phyloP scores from a whole-genome alignment of 805 yeast genomes.

The Debaryomyces maramus region DNA sequence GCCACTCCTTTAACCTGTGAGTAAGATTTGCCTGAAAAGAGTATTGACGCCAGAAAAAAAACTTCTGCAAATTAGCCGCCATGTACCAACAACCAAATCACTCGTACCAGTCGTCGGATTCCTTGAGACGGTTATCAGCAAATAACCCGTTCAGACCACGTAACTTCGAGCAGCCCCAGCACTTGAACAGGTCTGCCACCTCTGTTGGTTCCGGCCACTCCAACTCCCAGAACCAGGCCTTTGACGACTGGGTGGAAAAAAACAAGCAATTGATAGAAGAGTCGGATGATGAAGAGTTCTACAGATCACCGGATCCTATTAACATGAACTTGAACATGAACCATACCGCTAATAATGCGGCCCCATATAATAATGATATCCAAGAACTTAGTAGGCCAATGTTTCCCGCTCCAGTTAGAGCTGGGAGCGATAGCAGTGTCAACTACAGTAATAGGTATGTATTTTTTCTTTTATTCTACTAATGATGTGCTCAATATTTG shows the following conservation, averaged over 20 bases:
- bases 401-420: slow-evolving; percentile 29
- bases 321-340: slow-evolving; percentile 5
- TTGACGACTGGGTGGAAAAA: slow-evolving; percentile 60
- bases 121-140: slow-evolving; percentile 51
- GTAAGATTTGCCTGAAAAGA: too few species aligned
- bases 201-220: slow-evolving; percentile 22
- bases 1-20: too few species aligned
- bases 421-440: slow-evolving; percentile 38
- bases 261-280: slow-evolving; percentile 41
- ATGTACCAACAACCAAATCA: slow-evolving; percentile 44
- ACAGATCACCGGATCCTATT: slow-evolving; percentile 2
- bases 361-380: background rate
- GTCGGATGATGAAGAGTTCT: slow-evolving; percentile 38
- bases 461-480: slow-evolving; percentile 2
- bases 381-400: slow-evolving; percentile 16
- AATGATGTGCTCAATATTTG: background rate
- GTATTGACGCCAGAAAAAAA: too few species aligned
- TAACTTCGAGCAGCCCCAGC: slow-evolving; percentile 11
- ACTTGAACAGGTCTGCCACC: slow-evolving; percentile 9
- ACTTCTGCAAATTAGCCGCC: too few species aligned
- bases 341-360: slow-evolving; percentile 4
- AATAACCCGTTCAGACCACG: slow-evolving; percentile 70
- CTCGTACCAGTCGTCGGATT: slow-evolving; percentile 33
- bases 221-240: slow-evolving; percentile 30
- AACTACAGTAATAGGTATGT: slow-evolving; percentile 23